Conservation (phyloP, 345 rosid genomes). For the Rhizophora mangle region DNA sequence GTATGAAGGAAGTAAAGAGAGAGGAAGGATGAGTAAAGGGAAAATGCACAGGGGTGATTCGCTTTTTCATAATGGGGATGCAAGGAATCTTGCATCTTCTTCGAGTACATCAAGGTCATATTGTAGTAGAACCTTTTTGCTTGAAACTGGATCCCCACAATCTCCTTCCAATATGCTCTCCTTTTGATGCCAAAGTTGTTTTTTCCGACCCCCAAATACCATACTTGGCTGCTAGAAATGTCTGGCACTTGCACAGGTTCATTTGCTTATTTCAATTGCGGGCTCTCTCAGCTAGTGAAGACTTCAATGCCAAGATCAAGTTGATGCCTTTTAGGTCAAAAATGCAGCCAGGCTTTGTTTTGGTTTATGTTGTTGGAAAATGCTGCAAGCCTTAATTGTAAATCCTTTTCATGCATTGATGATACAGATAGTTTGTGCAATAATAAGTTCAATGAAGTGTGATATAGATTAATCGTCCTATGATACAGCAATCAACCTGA, state of each 20-base stretch:
- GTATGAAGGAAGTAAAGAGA: slow-evolving; percentile 53
- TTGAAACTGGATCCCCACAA: slow-evolving; percentile 77
- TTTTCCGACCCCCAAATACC: slow-evolving; percentile 3
- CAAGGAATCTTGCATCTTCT: slow-evolving; percentile 70
- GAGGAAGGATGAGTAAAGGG: slow-evolving; percentile 55
- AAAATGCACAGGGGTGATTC: slow-evolving; percentile 50
- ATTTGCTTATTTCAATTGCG: slow-evolving; percentile 4
- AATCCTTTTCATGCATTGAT: neutral
- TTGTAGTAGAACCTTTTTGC: slow-evolving; percentile 82
- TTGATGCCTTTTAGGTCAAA: neutral
- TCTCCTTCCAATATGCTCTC: slow-evolving; percentile 60
- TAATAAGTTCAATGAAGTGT: neutral
- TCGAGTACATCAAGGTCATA: slow-evolving; percentile 89
- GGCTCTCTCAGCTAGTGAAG: neutral
- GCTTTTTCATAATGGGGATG: slow-evolving; percentile 57
- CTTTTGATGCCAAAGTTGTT: slow-evolving; percentile 25
- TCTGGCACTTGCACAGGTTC: neutral
- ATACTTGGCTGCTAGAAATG: slow-evolving; percentile 4
- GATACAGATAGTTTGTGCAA: neutral
- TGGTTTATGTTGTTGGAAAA: neutral
- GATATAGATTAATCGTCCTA: no score
- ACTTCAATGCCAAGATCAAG: slow-evolving; percentile 8
- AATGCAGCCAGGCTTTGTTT: neutral
- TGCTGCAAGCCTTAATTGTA: neutral
- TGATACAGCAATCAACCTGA: no score